Percentiles rank a stretch among this genome's conserved stretches.
Conservation (phyloP, 768 basidiomycete genomes). For the Xerocomellus chrysenteron region DNA sequence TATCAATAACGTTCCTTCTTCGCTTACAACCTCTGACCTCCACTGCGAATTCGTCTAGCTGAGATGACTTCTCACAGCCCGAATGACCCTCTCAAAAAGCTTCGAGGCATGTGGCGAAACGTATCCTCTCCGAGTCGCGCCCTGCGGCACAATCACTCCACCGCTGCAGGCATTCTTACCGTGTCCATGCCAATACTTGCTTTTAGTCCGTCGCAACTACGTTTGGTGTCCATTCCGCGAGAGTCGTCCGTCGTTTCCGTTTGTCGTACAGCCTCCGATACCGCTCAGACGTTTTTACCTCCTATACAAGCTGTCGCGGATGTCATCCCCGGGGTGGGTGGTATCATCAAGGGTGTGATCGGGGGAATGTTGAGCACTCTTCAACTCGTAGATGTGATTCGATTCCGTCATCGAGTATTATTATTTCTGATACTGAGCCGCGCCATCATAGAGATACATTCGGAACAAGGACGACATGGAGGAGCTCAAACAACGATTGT, state of each 20-base stretch:
- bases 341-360: constrained; percentile 1
- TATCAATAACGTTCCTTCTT: too few species aligned
- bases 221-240: background rate
- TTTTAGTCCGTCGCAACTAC: background rate
- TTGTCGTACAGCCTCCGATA: background rate
- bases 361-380: background rate
- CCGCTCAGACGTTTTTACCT: constrained; percentile 4
- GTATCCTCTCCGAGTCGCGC: background rate
- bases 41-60: too few species aligned
- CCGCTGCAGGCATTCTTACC: background rate
- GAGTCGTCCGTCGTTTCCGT: background rate
- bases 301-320: background rate
- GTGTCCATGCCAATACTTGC: background rate
- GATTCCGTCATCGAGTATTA: background rate
- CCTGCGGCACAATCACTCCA: background rate
- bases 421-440: background rate
- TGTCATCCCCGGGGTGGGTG: background rate
- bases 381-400: constrained; percentile 7
- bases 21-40: too few species aligned
- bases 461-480: constrained; percentile 9
- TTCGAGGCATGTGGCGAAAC: background rate
- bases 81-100: background rate
- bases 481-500: background rate
- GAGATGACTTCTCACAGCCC: too few species aligned
- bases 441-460: background rate